A percentile compares a stretch with the other conserved stretches of the same genome.
These are phyloP conservation scores for Amauroascus verrucosus DNA, from an alignment of 2,329 filamentous ascomycete species.

Conservation along the genomic window DNA sequence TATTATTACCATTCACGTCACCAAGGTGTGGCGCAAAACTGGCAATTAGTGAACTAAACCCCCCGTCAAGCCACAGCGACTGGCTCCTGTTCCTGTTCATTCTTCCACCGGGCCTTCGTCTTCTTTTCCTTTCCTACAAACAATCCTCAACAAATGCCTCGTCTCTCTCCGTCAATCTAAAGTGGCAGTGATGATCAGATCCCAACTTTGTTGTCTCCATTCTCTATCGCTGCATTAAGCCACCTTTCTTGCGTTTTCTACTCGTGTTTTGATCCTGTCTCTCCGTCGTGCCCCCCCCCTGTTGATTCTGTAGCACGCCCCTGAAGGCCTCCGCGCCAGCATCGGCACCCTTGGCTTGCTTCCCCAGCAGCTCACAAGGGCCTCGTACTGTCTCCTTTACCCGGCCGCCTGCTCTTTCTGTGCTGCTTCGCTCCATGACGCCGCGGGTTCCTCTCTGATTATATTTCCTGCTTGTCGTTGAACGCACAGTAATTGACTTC, in stretches of 20 bases:
- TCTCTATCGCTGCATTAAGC: background rate
- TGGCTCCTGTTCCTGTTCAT: background rate
- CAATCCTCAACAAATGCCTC: background rate
- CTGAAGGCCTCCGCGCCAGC: background rate
- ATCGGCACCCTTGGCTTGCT: background rate
- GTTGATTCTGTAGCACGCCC: background rate
- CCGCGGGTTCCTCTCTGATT: background rate
- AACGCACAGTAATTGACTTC: background rate
- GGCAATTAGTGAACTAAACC: background rate
- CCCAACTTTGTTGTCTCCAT: background rate
- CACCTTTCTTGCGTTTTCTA: background rate
- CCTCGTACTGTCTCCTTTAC: no score
- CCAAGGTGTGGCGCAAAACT: background rate
- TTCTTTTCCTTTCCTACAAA: background rate
- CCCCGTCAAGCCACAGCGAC: background rate
- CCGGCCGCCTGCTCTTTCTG: no score
- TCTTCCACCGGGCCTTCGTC: background rate
- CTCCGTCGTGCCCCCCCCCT: background rate
- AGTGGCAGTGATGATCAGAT: background rate
- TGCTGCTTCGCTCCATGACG: constrained; percentile 1
- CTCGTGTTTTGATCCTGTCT: background rate
- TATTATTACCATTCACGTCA: no score
- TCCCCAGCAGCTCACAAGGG: background rate
- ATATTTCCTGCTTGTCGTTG: background rate
- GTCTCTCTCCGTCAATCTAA: background rate